Conservation (phyloP, 192 early-diverging fungal genomes). For the Oehlia diaphana region DNA sequence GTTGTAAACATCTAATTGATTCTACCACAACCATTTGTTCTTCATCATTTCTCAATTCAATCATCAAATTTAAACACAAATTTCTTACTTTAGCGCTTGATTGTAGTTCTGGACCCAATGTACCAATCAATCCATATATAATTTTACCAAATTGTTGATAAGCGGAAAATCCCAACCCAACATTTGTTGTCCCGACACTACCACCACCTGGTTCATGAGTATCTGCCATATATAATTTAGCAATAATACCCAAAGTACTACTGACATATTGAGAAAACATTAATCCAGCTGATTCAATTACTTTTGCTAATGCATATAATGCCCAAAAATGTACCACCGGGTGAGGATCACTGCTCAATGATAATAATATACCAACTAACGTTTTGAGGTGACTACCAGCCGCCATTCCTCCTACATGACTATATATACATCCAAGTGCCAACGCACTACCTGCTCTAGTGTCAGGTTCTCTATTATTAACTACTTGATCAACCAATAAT, state of each 20-base stretch:
- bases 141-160: constrained; percentile 80
- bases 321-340: constrained; percentile 96
- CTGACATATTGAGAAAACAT: constrained; percentile 92
- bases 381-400: constrained; percentile 81
- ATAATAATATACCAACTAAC: constrained; percentile 86
- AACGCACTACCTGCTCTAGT: constrained; percentile 89
- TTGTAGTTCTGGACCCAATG: constrained; percentile 90
- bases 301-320: constrained; percentile 77
- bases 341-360: constrained; percentile 89
- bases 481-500: constrained; percentile 80
- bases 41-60: constrained; percentile 75
- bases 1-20: constrained; percentile 83
- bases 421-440: constrained; percentile 86
- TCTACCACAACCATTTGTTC: constrained; percentile 78
- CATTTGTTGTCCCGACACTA: constrained; percentile 61
- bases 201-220: constrained; percentile 76
- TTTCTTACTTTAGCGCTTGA: constrained; percentile 70
- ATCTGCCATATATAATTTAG: constrained; percentile 88
- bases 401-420: constrained; percentile 87
- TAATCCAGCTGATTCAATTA: constrained; percentile 82
- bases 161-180: constrained; percentile 63
- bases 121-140: constrained; percentile 85
- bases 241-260: constrained; percentile 81
- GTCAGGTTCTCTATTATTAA: constrained; percentile 91
- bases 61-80: constrained; percentile 75